Evolutionary conservation across 208 protist genomes (phyloP).

Genomic region (Acanthamoeba lenticulata): DNA sequence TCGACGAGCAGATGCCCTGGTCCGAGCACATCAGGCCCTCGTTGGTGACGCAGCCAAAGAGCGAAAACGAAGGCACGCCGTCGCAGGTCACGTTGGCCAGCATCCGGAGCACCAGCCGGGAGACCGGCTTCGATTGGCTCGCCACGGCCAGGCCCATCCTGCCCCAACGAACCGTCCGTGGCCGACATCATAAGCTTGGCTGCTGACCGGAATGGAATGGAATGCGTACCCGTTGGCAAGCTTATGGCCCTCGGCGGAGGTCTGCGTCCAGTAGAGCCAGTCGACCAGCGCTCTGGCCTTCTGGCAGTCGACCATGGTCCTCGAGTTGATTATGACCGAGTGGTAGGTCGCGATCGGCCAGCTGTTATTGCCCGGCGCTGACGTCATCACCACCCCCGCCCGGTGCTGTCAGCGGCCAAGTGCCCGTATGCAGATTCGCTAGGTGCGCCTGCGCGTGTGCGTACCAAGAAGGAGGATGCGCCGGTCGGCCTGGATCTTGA

Average conservation of each 20-base stretch:
- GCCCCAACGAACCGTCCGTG: neutral
- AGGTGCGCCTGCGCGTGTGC: no score
- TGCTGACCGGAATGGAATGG: no score
- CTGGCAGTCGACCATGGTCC: neutral
- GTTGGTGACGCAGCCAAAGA: neutral
- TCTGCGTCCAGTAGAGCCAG: constrained; percentile 34
- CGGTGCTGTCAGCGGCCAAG: no score
- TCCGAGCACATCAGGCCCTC: constrained; percentile 28
- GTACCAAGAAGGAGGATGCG: neutral
- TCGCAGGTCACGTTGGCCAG: constrained; percentile 45
- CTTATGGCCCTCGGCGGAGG: neutral
- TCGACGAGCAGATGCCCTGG: constrained; percentile 1
- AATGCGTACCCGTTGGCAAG: neutral
- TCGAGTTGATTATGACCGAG: neutral
- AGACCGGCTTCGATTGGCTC: neutral
- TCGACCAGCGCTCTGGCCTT: constrained; percentile 34
- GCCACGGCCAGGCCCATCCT: neutral
- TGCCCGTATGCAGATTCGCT: no score
- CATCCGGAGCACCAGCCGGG: neutral
- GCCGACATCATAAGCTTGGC: neutral
- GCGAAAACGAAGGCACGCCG: neutral
- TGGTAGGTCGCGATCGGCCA: constrained; percentile 40
- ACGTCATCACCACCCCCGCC: no score
- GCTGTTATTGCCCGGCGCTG: neutral
- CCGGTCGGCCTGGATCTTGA: neutral